Conservation (phyloP, 2,329 filamentous ascomycete genomes). For the Apiospora rasikravindrae region DNA sequence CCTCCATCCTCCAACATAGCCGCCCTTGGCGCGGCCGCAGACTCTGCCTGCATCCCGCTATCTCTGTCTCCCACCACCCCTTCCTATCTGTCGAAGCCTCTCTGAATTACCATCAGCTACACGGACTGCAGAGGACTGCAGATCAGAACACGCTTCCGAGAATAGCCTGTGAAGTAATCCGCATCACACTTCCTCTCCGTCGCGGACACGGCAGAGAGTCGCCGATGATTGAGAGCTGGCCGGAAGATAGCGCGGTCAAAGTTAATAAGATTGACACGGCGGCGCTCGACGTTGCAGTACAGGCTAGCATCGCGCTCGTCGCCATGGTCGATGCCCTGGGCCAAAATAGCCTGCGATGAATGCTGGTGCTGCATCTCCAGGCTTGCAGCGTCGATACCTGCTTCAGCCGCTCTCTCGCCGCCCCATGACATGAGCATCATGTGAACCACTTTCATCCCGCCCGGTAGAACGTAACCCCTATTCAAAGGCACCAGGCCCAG, state of each 20-base stretch:
- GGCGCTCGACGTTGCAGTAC: constrained; percentile 31
- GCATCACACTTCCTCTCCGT: not conserved
- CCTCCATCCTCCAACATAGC: too few relatives aligned
- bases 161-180: not conserved
- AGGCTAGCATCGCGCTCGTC: constrained; percentile 29
- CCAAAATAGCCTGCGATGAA: constrained; percentile 25
- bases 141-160: not conserved
- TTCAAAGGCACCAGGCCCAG: constrained; percentile 26
- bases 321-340: constrained; percentile 27
- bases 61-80: too few relatives aligned
- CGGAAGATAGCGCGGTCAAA: constrained; percentile 9
- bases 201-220: not conserved
- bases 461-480: constrained; percentile 27
- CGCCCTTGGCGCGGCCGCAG: too few relatives aligned
- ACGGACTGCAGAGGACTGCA: constrained; percentile 2
- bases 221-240: not conserved
- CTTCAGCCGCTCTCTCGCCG: constrained; percentile 25
- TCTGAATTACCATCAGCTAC: too few relatives aligned
- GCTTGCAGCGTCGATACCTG: constrained; percentile 4
- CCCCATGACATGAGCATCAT: constrained; percentile 35
- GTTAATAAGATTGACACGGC: constrained; percentile 25
- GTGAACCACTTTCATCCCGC: constrained; percentile 17
- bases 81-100: too few relatives aligned
- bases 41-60: too few relatives aligned
- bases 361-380: constrained; percentile 23